Percentiles rank a stretch among this genome's conserved stretches.
These are phyloP conservation scores for Canariomyces notabilis DNA, from an alignment of 2,329 filamentous ascomycete species.

Conservation along the genomic window DNA sequence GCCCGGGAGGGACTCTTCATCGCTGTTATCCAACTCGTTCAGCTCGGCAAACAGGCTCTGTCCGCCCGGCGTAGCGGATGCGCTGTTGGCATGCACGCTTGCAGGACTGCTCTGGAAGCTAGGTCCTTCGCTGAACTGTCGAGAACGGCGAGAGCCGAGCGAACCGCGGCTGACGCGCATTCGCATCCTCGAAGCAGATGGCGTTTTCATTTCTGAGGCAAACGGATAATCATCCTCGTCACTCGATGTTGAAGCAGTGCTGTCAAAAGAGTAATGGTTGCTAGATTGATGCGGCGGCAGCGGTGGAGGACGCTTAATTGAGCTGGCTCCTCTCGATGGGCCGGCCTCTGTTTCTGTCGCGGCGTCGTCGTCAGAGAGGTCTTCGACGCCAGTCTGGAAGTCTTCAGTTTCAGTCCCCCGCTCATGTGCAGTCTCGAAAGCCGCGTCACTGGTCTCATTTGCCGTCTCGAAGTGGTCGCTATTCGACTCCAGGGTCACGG, in stretches of 20 bases:
- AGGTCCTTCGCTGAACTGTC: slow-evolving; percentile 57
- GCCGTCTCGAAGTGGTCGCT: slow-evolving; percentile 64
- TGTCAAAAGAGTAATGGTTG: slow-evolving; percentile 68
- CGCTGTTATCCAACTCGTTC: slow-evolving; percentile 70
- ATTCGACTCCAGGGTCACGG: slow-evolving; percentile 28
- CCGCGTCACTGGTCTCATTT: slow-evolving; percentile 66
- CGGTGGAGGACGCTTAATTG: slow-evolving; percentile 39
- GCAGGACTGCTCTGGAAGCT: slow-evolving; percentile 54
- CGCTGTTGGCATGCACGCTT: slow-evolving; percentile 48
- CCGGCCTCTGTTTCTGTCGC: slow-evolving; percentile 76
- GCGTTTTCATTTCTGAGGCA: slow-evolving; percentile 54
- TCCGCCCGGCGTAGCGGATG: slow-evolving; percentile 43
- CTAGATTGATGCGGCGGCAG: slow-evolving; percentile 43
- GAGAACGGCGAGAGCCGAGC: slow-evolving; percentile 50
- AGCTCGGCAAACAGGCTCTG: slow-evolving; percentile 89
- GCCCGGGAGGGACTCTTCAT: slow-evolving; percentile 58
- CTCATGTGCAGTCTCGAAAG: slow-evolving; percentile 69
- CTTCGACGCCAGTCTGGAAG: slow-evolving; percentile 90
- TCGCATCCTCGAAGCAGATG: slow-evolving; percentile 60
- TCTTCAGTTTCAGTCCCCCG: slow-evolving; percentile 83
- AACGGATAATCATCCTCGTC: slow-evolving; percentile 65
- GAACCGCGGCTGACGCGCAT: slow-evolving; percentile 64
- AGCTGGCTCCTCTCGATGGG: slow-evolving; percentile 40
- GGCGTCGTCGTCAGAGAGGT: slow-evolving; percentile 65
- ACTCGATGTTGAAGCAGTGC: slow-evolving; percentile 81